Percentiles rank a stretch among this genome's conserved stretches.
phyloP scores from a whole-genome alignment of 192 early-diverging fungal genomes.

The Umbelopsis ramanniana region DNA sequence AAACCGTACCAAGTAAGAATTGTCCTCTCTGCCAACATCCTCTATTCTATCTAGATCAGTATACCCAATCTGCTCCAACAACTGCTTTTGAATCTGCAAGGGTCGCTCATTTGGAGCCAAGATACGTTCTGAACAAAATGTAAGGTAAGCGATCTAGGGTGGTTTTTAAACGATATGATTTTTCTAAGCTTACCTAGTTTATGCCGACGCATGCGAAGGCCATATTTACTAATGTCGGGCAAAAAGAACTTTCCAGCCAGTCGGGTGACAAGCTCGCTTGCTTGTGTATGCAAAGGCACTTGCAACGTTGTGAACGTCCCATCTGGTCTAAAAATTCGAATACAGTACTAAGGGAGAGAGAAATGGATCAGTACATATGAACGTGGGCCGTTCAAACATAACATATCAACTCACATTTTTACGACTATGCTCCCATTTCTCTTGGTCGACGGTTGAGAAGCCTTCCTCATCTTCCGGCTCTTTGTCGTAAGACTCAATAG shows the following conservation, averaged over 20 bases:
- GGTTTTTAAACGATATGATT: too few species aligned
- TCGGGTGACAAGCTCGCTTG: constrained; percentile 74
- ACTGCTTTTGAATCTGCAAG: constrained; percentile 69
- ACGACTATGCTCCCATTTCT: constrained; percentile 17
- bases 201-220: constrained; percentile 28
- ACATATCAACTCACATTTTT: constrained; percentile 30
- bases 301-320: constrained; percentile 81
- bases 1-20: constrained; percentile 84
- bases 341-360: constrained; percentile 48
- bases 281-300: constrained; percentile 68
- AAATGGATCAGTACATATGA: constrained; percentile 33
- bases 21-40: constrained; percentile 82
- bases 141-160: neutral
- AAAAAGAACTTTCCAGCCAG: constrained; percentile 85
- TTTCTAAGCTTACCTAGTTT: constrained; percentile 26
- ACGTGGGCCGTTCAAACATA: constrained; percentile 26
- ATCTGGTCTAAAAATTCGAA: constrained; percentile 82
- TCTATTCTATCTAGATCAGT: constrained; percentile 76
- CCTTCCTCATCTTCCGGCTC: constrained; percentile 36
- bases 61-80: constrained; percentile 83
- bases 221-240: constrained; percentile 57
- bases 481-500: constrained; percentile 40
- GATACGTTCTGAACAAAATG: constrained; percentile 63
- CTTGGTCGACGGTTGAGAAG: constrained; percentile 27
- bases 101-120: constrained; percentile 73